Percentiles rank a stretch among this genome's conserved stretches.
Evolutionary conservation across 768 basidiomycete genomes (phyloP).

Genomic region (Serendipita sp.): DNA sequence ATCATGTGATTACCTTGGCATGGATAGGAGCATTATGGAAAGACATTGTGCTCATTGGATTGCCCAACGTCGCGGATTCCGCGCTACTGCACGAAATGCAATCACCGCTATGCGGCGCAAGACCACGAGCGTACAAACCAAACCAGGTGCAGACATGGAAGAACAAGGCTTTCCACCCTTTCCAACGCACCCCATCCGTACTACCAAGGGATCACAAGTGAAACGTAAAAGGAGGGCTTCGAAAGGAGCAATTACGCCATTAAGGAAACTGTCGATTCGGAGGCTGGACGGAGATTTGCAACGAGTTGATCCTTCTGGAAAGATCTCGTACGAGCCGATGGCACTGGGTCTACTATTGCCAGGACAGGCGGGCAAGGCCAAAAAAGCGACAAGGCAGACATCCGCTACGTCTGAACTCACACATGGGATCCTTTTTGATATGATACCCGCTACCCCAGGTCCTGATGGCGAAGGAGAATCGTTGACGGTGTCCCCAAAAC

Average conservation of each 20-base stretch:
- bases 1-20: neutral
- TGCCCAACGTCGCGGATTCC: neutral
- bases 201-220: neutral
- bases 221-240: neutral
- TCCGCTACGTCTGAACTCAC: too few relatives aligned
- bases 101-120: neutral
- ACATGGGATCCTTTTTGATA: too few relatives aligned
- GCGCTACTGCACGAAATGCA: neutral
- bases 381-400: too few relatives aligned
- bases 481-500: too few relatives aligned
- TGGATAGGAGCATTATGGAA: neutral
- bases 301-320: neutral
- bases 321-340: neutral
- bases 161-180: neutral
- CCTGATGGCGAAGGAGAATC: too few relatives aligned
- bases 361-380: too few relatives aligned
- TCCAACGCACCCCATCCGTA: neutral
- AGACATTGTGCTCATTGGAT: neutral
- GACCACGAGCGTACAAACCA: neutral
- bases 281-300: neutral
- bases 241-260: neutral
- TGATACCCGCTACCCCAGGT: too few relatives aligned
- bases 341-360: neutral
- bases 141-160: neutral
- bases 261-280: neutral